Conservation (phyloP, 2,329 filamentous ascomycete genomes). For the Verticillium klebahnii region DNA sequence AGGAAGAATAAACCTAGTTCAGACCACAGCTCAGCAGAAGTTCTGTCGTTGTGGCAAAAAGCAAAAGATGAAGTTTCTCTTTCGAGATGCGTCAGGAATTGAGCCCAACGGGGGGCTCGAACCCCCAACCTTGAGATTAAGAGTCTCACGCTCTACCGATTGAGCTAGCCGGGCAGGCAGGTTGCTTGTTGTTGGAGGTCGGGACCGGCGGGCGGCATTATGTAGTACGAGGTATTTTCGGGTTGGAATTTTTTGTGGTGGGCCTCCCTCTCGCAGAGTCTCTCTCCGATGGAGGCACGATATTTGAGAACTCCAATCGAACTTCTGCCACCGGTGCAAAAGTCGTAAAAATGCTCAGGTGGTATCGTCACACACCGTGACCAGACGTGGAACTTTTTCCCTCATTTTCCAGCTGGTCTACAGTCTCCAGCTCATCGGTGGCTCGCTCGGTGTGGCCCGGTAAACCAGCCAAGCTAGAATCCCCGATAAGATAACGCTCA, state of each 20-base stretch:
- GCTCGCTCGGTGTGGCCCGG: not conserved
- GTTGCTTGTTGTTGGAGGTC: not conserved
- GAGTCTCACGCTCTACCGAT: slow-evolving; percentile 73
- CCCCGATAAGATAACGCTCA: slow-evolving; percentile 5
- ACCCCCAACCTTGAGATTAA: slow-evolving; percentile 57
- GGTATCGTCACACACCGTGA: not conserved
- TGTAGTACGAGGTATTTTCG: not conserved
- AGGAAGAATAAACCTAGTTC: not conserved
- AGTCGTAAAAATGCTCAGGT: too few species aligned
- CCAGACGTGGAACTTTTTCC: too few species aligned
- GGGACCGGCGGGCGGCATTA: not conserved
- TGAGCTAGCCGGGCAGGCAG: slow-evolving; percentile 54
- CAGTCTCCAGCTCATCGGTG: not conserved
- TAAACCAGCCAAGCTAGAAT: not conserved
- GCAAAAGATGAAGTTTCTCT: not conserved
- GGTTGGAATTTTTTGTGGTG: too few species aligned
- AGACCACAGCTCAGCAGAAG: too few species aligned
- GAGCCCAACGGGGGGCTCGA: slow-evolving; percentile 27
- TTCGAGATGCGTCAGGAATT: slow-evolving; percentile 1
- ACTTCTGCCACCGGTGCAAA: too few species aligned
- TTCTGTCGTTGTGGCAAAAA: not conserved
- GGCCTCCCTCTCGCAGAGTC: too few species aligned
- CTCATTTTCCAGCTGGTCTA: too few species aligned
- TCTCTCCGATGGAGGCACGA: too few species aligned
- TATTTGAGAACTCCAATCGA: too few species aligned